These are phyloP conservation scores for Pholiota molesta DNA, from an alignment of 768 basidiomycete genomes.

Conservation along the genomic window DNA sequence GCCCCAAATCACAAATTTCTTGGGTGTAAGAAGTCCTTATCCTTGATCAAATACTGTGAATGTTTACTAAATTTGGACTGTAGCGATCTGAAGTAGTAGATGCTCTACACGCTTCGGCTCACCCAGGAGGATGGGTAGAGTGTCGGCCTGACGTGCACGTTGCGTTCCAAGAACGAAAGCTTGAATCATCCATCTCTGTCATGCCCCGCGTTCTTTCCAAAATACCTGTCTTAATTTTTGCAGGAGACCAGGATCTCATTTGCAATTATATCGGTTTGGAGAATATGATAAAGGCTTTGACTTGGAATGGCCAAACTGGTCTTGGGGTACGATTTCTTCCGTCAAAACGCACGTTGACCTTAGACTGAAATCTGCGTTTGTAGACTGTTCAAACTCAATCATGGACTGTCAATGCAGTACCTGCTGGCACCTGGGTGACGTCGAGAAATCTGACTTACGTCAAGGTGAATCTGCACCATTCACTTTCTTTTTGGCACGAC, in stretches of 20 bases:
- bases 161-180: conserved; percentile 57
- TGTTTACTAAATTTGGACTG: conserved; percentile 4
- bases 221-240: conserved; percentile 89
- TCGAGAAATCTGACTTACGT: conserved; percentile 92
- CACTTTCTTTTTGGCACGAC: not conserved
- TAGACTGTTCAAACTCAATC: conserved; percentile 70
- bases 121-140: conserved; percentile 86
- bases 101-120: conserved; percentile 81
- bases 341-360: not conserved
- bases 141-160: conserved; percentile 70
- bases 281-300: conserved; percentile 77
- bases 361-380: conserved; percentile 8
- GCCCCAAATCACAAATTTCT: conserved; percentile 69
- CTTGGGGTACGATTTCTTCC: conserved; percentile 64
- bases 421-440: conserved; percentile 90
- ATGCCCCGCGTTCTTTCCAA: conserved; percentile 78
- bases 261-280: conserved; percentile 96
- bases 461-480: conserved; percentile 54
- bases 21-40: conserved; percentile 62
- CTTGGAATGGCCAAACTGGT: conserved; percentile 86
- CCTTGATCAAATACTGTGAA: not conserved
- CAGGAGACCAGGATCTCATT: conserved; percentile 94
- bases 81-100: conserved; percentile 80
- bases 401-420: conserved; percentile 74
- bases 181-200: conserved; percentile 73